Evolutionary conservation across 2,329 filamentous ascomycete species (phyloP), one percentile per base, ranked within the genome.

Genomic region (Fusarium nygamai): DNA sequence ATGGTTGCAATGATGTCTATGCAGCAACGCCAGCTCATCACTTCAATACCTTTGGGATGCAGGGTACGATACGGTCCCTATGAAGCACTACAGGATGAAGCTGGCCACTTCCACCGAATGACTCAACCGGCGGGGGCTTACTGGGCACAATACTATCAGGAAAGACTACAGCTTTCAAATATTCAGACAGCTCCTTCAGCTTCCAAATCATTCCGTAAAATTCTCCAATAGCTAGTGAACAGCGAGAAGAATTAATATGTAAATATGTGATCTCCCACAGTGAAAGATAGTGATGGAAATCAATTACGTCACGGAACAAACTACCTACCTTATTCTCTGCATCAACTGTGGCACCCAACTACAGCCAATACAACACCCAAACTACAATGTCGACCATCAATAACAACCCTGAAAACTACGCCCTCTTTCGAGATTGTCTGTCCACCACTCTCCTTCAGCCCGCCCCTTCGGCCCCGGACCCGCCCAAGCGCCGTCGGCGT

Each of bases 401-500:
- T 11, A 72, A 76, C 22, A 76, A 75, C 62, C 61, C 77, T n/a
- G 74, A 78, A 48, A 83, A 83, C 63, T 82, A 82, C 80, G 88
- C 91, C 60, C 84, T 90, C 53, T 95, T 96, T 81, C 87, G 92
- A 61, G 94, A 96, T 78, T 93, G 90, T 78, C 85, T 96, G 69
- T 93, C 93, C 14, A 89, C 89, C 22, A 87, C 90, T 2, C 85
- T 96, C 19, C 88, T 96, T 60, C 89, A 90, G 57, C 90, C 87
- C 68, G 87, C 91, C 19, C 83, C 87, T 9, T 79, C 82, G 16
- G 78, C 84, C 33, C 71, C 81, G 31, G 86, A 84, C 69, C 82
- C 85, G 63, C 76, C 73, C 12, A 88, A 87, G 70, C 85, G 87
- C 67, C 86, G 85, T 59, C 79, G 85, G 51, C 77, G 79, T 61